Evolutionary conservation across 202 grass and related monocot species (phyloP).

Genomic region (Zizania palustris): DNA sequence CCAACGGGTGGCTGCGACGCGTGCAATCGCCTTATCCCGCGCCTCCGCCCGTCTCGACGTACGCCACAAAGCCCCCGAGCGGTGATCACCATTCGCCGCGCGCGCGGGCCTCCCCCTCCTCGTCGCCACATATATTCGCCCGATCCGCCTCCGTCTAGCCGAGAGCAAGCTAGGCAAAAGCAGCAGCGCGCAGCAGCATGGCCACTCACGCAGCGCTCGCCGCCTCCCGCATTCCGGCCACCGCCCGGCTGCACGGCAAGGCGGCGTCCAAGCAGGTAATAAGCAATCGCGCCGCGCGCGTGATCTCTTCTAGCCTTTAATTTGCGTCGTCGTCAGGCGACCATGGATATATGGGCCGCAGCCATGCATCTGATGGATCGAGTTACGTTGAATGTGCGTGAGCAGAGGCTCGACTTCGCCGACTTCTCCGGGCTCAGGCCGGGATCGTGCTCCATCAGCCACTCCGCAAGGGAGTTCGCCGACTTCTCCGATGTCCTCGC

Average conservation of each 20-base stretch:
- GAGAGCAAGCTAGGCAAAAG: neutral
- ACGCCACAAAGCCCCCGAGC: conserved; percentile 42
- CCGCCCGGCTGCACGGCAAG: conserved; percentile 50
- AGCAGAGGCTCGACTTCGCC: conserved; percentile 59
- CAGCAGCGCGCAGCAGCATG: conserved; percentile 45
- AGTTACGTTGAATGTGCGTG: neutral
- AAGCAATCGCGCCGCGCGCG: too few species aligned
- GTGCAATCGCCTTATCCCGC: conserved; percentile 54
- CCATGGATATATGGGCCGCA: too few species aligned
- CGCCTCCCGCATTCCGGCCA: conserved; percentile 63
- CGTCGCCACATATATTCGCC: too few species aligned
- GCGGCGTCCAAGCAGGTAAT: conserved; percentile 43
- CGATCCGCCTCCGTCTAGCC: conserved; percentile 18
- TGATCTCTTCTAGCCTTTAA: neutral
- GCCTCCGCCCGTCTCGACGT: neutral
- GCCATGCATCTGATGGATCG: neutral
- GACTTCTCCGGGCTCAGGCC: conserved; percentile 71
- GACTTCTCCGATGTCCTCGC: conserved; percentile 63
- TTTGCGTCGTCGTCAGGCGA: neutral
- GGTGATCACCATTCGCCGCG: conserved; percentile 23
- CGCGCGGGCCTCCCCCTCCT: too few species aligned
- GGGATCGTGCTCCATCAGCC: conserved; percentile 49
- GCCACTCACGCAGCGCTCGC: conserved; percentile 76
- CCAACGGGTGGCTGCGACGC: conserved; percentile 58
- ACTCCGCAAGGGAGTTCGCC: conserved; percentile 53